These are phyloP conservation scores for Rosa chinensis DNA, from an alignment of 306 rosid species.

Conservation along the genomic window DNA sequence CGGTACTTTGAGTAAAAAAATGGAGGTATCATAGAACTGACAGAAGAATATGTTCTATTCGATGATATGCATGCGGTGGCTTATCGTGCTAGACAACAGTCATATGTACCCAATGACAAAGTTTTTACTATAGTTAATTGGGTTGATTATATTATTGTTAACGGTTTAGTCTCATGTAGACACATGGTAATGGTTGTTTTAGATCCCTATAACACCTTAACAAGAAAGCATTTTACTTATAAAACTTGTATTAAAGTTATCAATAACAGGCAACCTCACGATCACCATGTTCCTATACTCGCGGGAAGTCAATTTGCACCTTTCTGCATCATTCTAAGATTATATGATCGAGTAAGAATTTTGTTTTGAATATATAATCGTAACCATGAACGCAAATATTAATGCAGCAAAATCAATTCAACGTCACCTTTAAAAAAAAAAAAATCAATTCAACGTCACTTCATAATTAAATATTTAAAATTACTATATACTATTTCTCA, in stretches of 20 bases:
- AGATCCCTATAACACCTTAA: neutral
- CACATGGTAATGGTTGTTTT: neutral
- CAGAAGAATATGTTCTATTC: neutral
- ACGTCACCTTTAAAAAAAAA: too few species aligned
- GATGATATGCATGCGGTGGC: neutral
- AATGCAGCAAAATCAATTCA: too few species aligned
- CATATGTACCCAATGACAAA: too few species aligned
- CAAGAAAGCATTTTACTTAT: neutral
- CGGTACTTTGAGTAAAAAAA: neutral
- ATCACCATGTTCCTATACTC: neutral
- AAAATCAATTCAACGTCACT: too few species aligned
- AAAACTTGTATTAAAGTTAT: too few species aligned
- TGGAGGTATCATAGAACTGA: neutral
- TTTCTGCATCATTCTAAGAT: neutral
- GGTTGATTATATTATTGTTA: neutral
- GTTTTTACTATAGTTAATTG: too few species aligned
- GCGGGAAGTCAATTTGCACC: neutral
- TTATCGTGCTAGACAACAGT: too few species aligned
- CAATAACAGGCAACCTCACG: neutral
- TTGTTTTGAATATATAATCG: too few species aligned
- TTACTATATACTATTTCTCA: too few species aligned
- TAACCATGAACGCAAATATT: too few species aligned
- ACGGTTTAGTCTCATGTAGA: neutral
- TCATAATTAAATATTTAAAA: too few species aligned
- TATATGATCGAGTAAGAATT: too few species aligned